These are phyloP conservation scores for Lomentospora prolificans DNA, from an alignment of 2,329 filamentous ascomycete genomes.

Conservation along the genomic window DNA sequence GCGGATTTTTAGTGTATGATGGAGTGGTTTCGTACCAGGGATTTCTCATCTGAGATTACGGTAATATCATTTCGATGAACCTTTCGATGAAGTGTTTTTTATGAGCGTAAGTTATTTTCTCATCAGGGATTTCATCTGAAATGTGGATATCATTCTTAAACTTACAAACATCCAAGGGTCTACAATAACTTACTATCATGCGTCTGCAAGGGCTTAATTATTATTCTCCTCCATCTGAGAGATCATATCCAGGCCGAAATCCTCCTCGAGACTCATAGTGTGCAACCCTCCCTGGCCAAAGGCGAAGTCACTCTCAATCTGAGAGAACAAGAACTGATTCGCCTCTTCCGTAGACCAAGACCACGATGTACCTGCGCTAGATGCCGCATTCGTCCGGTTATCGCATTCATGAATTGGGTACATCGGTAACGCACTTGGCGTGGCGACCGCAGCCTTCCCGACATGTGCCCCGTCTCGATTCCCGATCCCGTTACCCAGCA, in stretches of 20 bases:
- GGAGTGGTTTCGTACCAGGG: not conserved
- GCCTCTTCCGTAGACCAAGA: slow-evolving; percentile 13
- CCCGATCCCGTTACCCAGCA: not conserved
- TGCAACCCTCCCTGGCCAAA: slow-evolving; percentile 10
- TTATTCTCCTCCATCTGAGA: no score
- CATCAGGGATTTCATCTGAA: no score
- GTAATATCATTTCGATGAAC: no score
- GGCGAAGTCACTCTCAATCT: slow-evolving; percentile 13
- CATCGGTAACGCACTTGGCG: not conserved
- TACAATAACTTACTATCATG: no score
- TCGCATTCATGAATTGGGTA: slow-evolving; percentile 2
- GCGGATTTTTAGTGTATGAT: not conserved
- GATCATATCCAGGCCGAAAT: no score
- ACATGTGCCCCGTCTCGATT: not conserved
- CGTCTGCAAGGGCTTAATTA: no score
- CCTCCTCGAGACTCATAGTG: not conserved
- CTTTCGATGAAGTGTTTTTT: no score
- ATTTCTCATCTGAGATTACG: no score
- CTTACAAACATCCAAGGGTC: not conserved
- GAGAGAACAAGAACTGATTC: slow-evolving; percentile 14
- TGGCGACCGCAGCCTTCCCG: not conserved
- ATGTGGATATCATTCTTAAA: not conserved
- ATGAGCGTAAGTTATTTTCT: no score
- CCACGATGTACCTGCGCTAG: slow-evolving; percentile 9
- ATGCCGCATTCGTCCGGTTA: not conserved